Evolutionary conservation across 2,329 filamentous ascomycete species (phyloP).

Genomic region (Sporothrix brunneoviolacea): DNA sequence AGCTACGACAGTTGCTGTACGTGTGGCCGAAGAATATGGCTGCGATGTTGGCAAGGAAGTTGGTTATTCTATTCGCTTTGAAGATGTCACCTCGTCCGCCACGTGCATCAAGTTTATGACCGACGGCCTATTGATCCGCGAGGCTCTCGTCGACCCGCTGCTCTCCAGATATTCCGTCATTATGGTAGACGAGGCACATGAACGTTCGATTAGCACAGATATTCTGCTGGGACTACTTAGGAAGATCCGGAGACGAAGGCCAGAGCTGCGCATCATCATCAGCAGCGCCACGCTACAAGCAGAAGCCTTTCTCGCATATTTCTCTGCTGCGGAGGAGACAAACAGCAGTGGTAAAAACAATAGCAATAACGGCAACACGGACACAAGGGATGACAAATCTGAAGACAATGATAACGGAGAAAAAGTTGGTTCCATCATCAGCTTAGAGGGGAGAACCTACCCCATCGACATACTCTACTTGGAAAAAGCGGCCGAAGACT

Average conservation of each 20-base stretch:
- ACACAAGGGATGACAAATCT: neutral
- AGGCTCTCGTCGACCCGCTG: constrained; percentile 87
- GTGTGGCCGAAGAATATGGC: constrained; percentile 83
- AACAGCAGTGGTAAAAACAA: constrained; percentile 16
- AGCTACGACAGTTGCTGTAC: constrained; percentile 78
- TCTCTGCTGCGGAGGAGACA: constrained; percentile 41
- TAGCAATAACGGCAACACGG: neutral
- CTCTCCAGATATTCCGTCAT: constrained; percentile 88
- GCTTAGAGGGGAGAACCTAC: constrained; percentile 78
- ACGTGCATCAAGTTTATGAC: constrained; percentile 95
- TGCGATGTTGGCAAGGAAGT: constrained; percentile 85
- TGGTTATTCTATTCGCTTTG: constrained; percentile 87
- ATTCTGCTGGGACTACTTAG: constrained; percentile 83
- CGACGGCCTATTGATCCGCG: constrained; percentile 82
- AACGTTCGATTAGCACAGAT: constrained; percentile 87
- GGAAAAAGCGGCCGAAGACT: constrained; percentile 72
- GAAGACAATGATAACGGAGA: constrained; percentile 18
- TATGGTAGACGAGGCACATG: constrained; percentile 97
- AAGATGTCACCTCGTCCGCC: constrained; percentile 78
- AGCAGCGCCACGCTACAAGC: constrained; percentile 92
- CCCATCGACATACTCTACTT: constrained; percentile 83
- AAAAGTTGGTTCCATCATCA: constrained; percentile 58
- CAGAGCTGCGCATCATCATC: constrained; percentile 79
- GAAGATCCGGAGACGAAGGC: constrained; percentile 74
- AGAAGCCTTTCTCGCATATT: constrained; percentile 77